Evolutionary conservation across 768 basidiomycete species (phyloP).

Genomic region (Dentipellis sp.): DNA sequence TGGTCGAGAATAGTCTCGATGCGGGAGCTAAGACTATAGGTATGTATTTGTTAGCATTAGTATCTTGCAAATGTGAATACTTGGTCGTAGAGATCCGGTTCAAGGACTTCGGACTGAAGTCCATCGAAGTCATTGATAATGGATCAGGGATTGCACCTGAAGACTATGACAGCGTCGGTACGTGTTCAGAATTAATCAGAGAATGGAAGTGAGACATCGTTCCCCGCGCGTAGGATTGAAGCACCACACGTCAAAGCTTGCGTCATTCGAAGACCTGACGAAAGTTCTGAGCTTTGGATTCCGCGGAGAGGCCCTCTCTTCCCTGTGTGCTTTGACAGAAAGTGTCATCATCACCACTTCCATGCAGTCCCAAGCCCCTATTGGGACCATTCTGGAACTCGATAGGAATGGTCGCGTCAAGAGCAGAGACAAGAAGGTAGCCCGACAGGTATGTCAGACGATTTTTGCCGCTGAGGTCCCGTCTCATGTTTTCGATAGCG

Average conservation of each 20-base stretch:
- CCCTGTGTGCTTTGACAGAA: slow-evolving; percentile 79
- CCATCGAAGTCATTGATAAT: slow-evolving; percentile 88
- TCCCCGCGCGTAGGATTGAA: slow-evolving; percentile 53
- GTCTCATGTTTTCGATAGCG: slow-evolving; percentile 36
- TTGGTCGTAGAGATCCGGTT: slow-evolving; percentile 69
- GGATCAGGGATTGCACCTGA: slow-evolving; percentile 74
- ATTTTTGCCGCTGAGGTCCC: not conserved
- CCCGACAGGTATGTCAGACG: slow-evolving; percentile 50
- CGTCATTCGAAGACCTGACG: slow-evolving; percentile 63
- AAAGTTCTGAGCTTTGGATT: slow-evolving; percentile 84
- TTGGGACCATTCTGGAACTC: slow-evolving; percentile 73
- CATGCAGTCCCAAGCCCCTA: slow-evolving; percentile 59
- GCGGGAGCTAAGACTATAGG: slow-evolving; percentile 85
- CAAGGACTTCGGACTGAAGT: slow-evolving; percentile 74
- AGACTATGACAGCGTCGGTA: slow-evolving; percentile 76
- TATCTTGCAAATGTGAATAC: not conserved
- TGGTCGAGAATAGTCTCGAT: slow-evolving; percentile 93
- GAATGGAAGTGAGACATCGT: not conserved
- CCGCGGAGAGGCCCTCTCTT: slow-evolving; percentile 91
- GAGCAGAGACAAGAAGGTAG: slow-evolving; percentile 47
- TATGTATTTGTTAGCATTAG: slow-evolving; percentile 22
- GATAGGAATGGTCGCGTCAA: slow-evolving; percentile 54
- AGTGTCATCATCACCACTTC: slow-evolving; percentile 65
- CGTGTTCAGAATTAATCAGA: slow-evolving; percentile 14
- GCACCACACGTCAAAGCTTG: slow-evolving; percentile 89